These are phyloP conservation scores for Neurospora sp. DNA, from an alignment of 495 filamentous ascomycete species.

Conservation along the genomic window DNA sequence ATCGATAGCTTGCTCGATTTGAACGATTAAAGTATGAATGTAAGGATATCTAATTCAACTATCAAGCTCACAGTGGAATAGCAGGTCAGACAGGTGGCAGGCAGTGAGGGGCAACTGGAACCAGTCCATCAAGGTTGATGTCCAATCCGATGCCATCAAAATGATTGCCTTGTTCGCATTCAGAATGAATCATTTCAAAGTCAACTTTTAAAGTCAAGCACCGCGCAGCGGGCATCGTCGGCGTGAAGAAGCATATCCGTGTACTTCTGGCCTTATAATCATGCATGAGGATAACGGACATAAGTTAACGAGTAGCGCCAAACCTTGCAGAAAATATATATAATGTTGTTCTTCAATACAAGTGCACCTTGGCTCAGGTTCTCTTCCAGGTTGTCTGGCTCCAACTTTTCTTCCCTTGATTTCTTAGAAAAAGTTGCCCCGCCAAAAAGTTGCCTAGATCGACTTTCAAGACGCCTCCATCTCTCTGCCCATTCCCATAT, in stretches of 20 bases:
- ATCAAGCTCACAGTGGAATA: neutral
- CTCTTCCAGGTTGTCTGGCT: neutral
- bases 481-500: neutral
- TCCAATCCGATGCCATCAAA: neutral
- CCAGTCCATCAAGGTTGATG: neutral
- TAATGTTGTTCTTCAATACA: neutral
- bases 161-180: neutral
- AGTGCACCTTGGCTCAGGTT: neutral
- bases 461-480: neutral
- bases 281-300: too few relatives aligned
- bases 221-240: too few relatives aligned
- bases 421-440: neutral
- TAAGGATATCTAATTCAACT: neutral
- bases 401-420: neutral
- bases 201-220: neutral
- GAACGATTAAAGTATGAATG: neutral
- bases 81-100: neutral
- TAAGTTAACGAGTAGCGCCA: neutral
- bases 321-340: neutral
- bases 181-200: neutral
- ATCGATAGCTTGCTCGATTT: neutral
- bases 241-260: too few relatives aligned
- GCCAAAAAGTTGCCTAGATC: neutral
- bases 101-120: slow-evolving; percentile 6
- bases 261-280: too few relatives aligned